Evolutionary conservation across 1,284 basidiomycete genomes (phyloP), one percentile per base, ranked within the genome.

Genomic region (Boletus sp.): DNA sequence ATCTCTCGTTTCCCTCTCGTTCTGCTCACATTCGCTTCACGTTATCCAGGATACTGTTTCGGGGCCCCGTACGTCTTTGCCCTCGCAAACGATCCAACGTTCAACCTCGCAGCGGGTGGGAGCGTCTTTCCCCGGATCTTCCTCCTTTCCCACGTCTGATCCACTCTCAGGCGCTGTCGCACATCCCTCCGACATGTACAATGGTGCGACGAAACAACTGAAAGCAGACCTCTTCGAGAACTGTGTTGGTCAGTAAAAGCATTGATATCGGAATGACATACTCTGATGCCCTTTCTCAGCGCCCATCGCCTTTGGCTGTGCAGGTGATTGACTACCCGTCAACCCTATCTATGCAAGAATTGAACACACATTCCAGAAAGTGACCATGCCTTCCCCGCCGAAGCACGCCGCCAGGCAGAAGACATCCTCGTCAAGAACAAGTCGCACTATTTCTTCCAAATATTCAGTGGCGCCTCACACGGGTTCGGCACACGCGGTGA

Each of bases 11-110:
- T n/a, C 13, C 42, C 22, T 5, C 12, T 42, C 49, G 22, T 37
- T 51, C 27, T 12, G 1, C 37, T 51, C 42, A 43, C 22, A 3
- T 27, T 27, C 27, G 20, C 11, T 3, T 22, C 7, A n/a, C 29
- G 4, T 27, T 20, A 18, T 47, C 5, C n/a, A 84, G 83, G 84
- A 18, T 84, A 84, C 63, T 85, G 83, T 63, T 84, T 85, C 62
- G 84, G 84, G 2, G 84, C 76, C 3, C 80, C 81, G 0, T 84
- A 77, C 58, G 77, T 78, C 8, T 73, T 83, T 53, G 73, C 81
- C 12, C 66, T 80, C 4, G 74, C 77, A 7, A 76, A 74, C 0
- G 79, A 83, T 50, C 72, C 75, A 36, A 64, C 52, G 6, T 71
- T 70, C 55, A 53, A 66, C 15, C 69, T 84, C n/a, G 73, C 76